Base-by-base conservation (phyloP, 2,329 filamentous ascomycete species). In the Cladobotryum protrusum region DNA sequence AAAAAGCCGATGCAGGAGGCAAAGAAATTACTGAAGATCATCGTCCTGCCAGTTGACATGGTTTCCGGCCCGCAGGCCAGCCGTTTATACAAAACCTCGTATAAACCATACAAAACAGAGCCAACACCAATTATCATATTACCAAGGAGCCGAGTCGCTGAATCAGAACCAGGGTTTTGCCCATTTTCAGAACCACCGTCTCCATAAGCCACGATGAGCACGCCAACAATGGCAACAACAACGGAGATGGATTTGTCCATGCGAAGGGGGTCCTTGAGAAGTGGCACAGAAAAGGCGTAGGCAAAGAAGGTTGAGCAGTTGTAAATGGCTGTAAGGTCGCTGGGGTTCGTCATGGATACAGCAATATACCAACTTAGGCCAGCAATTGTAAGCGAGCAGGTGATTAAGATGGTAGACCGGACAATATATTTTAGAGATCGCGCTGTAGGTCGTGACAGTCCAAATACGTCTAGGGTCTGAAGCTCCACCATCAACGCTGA, bases 271-370 rank as follows among this genome's bases (percentile, higher is more conserved):
- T 99, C 93, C 50, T 87, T 83, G 2, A 99, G 76, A 15, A 99
- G 71, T 1, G 91, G 90, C 41, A 99, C 90, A 42, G 88, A 95
- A 65, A 99, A 99, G 12, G 89, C 92, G 65, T 99, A 99, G 44
- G 93, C 93, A 67, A 99, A 99, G 71, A 99, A 99, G 52, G 93
- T 92, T 47, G 89, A 95, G 76, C 93, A 99, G 72, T 99, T 99
- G 78, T 99, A 99, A 60, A 99, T 99, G 48, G 93, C 93, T 1
- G 93, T 99, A 60, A 99, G 72, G 67, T 99, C 93, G 57, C 87
- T 90, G 3, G 93, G 87, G 3, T 88, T 96, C 1, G 93, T 99
- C 75, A 96, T 72, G 69, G 89, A 88, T 52, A 99, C 92, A 14
- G 93, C 92, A 34, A 97, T 77, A 63, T 97, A 99, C 93, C 93